Evolutionary conservation across 192 early-diverging fungal genomes (phyloP), one percentile per base, ranked within the genome.

Genomic region (Rhizoclosmatium sp.): DNA sequence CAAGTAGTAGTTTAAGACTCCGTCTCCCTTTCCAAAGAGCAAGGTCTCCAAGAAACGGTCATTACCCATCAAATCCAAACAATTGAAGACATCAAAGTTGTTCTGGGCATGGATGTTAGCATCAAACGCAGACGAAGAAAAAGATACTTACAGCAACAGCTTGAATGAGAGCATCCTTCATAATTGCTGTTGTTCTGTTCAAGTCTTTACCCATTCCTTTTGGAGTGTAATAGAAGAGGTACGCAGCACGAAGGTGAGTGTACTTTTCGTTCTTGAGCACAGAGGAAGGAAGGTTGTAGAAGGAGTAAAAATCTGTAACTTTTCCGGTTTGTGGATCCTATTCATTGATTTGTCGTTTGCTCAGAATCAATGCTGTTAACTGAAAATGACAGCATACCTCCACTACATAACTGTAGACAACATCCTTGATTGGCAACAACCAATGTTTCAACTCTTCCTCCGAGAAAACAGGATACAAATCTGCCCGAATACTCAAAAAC

Each of bases 371-470:
- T n/a, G 42, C 47, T 59, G 54, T 54, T 59, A 7, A 44, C 23
- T 14, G 31, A 31, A 31, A 12, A 54, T 54, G 51, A 16, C 51
- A 58, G 65, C 79, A 65, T 82, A 92, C 91, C 85, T 96, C 93
- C 3, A 95, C 95, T n/a, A 98, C 98, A 81, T 94, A 98, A 61
- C 93, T 94, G 92, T 93, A 97, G 21, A 99, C 88, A 4, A 99
- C 98, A 44, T 85, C 87, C 7, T 93, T 82, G 67, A 91, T 89
- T 46, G 95, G 95, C 75, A 96, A 71, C 40, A 99, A 79, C 96
- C 95, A 98, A 79, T 99, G 98, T 23, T 84, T 83, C 40, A 99
- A 87, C 80, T 99, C 97, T 0, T 93, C 95, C 73, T 95, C 92
- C 46, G 89, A 88, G 75, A 96, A 96, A 44, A 86, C 79, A 42